phyloP scores from a whole-genome alignment of 768 basidiomycete genomes.

The Pleurotus giganteus region DNA sequence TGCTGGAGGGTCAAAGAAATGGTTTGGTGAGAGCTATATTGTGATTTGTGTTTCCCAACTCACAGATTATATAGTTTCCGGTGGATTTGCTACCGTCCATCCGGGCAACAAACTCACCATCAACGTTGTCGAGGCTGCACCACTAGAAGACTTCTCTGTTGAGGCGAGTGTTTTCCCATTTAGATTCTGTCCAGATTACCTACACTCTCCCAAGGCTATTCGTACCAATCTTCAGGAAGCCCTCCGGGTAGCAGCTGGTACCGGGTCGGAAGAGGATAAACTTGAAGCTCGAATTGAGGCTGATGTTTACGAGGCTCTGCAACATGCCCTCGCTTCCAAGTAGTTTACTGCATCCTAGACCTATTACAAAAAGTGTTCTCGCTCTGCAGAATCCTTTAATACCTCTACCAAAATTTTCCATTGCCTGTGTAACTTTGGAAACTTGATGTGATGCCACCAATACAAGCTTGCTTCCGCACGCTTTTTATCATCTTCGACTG shows the following conservation, averaged over 20 bases:
- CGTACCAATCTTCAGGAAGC: constrained; percentile 90
- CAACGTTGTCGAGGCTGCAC: constrained; percentile 95
- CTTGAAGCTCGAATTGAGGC: constrained; percentile 91
- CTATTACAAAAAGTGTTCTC: neutral
- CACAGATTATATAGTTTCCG: constrained; percentile 61
- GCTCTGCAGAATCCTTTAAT: neutral
- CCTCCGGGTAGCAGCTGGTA: constrained; percentile 73
- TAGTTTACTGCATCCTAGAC: constrained; percentile 1
- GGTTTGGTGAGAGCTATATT: constrained; percentile 74
- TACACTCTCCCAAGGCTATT: constrained; percentile 60
- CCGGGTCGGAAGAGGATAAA: constrained; percentile 91
- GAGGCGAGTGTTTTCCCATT: constrained; percentile 58
- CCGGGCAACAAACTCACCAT: constrained; percentile 96
- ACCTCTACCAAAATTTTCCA: too few relatives aligned
- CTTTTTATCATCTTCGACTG: too few relatives aligned
- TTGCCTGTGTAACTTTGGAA: too few relatives aligned
- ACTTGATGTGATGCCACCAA: too few relatives aligned
- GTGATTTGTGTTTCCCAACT: constrained; percentile 3
- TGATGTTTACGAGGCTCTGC: constrained; percentile 94
- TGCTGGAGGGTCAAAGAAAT: constrained; percentile 80
- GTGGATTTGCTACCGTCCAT: constrained; percentile 97
- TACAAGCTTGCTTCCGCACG: too few relatives aligned
- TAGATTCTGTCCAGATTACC: neutral
- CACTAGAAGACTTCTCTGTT: constrained; percentile 83
- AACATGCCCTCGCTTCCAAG: constrained; percentile 63